A percentile compares a stretch with the other conserved stretches of the same genome.
phyloP scores from a whole-genome alignment of 2,329 filamentous ascomycete species.

The Cladosporium sp. region DNA sequence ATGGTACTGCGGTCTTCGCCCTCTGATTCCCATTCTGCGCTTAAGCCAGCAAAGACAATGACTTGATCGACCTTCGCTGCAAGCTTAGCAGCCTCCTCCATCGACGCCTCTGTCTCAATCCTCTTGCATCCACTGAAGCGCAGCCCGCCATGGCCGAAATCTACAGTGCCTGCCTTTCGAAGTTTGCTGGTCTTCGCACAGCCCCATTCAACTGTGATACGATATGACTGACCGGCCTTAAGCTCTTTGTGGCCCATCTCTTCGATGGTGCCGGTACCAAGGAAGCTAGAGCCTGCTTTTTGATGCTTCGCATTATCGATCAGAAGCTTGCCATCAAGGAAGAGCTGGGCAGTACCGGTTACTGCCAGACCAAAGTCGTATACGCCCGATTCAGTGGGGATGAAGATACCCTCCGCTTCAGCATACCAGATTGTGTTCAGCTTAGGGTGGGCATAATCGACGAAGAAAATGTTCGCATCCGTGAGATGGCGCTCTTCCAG shows the following conservation, averaged over 20 bases:
- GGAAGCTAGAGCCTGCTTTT: conserved; percentile 59
- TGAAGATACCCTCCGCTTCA: conserved; percentile 53
- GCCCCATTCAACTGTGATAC: conserved; percentile 58
- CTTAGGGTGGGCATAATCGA: conserved; percentile 47
- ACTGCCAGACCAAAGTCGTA: conserved; percentile 65
- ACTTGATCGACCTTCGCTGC: conserved; percentile 71
- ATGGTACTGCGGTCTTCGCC: conserved; percentile 60
- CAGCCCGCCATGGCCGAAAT: conserved; percentile 61
- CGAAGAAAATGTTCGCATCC: conserved; percentile 40
- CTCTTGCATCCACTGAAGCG: conserved; percentile 57
- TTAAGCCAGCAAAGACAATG: conserved; percentile 72
- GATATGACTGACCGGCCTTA: conserved; percentile 56
- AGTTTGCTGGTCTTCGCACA: conserved; percentile 65
- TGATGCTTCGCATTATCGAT: conserved; percentile 62
- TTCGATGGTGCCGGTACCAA: conserved; percentile 62
- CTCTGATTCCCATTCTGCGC: conserved; percentile 72
- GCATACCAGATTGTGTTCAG: conserved; percentile 39
- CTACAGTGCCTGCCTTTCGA: conserved; percentile 52
- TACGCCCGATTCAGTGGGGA: conserved; percentile 55
- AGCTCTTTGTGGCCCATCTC: conserved; percentile 57
- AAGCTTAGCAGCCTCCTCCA: conserved; percentile 61
- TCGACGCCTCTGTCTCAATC: conserved; percentile 59
- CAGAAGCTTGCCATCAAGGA: conserved; percentile 58
- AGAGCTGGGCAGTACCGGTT: conserved; percentile 60
- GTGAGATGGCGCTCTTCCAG: conserved; percentile 49